Evolutionary conservation across 306 rosid species (phyloP), one percentile per base, ranked within the genome.

Genomic region (Trifolium pratense): DNA sequence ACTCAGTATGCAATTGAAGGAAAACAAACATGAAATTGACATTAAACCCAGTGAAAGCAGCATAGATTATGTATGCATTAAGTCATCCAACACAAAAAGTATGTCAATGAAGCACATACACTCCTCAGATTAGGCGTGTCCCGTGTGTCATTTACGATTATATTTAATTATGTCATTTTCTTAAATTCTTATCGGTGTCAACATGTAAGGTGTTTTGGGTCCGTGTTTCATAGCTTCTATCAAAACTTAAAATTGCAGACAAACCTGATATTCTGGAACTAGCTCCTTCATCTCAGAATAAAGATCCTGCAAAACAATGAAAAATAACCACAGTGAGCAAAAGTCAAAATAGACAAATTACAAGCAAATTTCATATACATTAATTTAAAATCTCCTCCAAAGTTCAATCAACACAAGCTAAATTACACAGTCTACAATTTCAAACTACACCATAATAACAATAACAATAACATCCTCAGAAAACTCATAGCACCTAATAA

Each of bases 231-330:
- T 29, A 29, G 32, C 32, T 29, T 29, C 26, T 15, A 12, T 2
- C 12, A 23, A 77, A 81, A 34, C 52, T 46, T 36, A 77, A 75
- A 67, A 73, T n/a, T 17, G 59, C 21, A 68, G 56, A 58, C 87
- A 64, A 71, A 86, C 99, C 99, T 95, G 99, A 74, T 91, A 82
- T 77, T 91, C 93, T 16, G 97, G 99, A 90, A 95, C 80, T 74
- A 91, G 79, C 59, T 95, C 99, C 87, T 83, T 86, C 86, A 91
- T 32, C 79, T 88, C 93, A 64, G 99, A 84, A 53, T 72, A 84
- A 73, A 95, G 97, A 79, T 95, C 99, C 97, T 95, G 86, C 81
- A 84, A 32, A 45, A 68, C 20, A 80, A 36, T 11, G 59, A 60
- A 42, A 60, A 75, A 77, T 2, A 66, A 31, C 7, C 13, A 3